A percentile compares a stretch with the other conserved stretches of the same genome.
Evolutionary conservation across 2,329 filamentous ascomycete species (phyloP).

Genomic region (Akanthomyces uredinophilus): DNA sequence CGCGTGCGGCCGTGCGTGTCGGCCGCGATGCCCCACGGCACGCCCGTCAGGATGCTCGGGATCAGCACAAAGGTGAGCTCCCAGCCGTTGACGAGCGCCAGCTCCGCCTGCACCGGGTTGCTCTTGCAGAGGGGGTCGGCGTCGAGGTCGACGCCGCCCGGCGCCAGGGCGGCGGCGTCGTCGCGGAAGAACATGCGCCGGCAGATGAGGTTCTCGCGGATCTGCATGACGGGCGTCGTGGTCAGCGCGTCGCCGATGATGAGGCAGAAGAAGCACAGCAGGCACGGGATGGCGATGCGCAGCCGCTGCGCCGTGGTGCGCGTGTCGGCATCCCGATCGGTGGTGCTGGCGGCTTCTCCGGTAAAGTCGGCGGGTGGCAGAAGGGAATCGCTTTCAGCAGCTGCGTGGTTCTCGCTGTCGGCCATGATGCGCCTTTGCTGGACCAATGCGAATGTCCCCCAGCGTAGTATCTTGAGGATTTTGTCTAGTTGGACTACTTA

Average conservation of each 20-base stretch:
- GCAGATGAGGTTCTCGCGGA: slow-evolving; percentile 16
- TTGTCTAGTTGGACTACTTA: too few relatives aligned
- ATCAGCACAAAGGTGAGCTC: slow-evolving; percentile 18
- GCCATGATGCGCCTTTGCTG: neutral
- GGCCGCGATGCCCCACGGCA: slow-evolving; percentile 20
- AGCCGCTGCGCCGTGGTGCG: slow-evolving; percentile 3
- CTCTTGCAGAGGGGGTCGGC: slow-evolving; percentile 18
- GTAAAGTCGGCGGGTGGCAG: neutral
- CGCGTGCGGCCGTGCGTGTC: slow-evolving; percentile 18
- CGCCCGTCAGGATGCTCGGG: slow-evolving; percentile 19
- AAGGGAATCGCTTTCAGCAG: neutral
- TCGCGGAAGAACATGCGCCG: slow-evolving; percentile 5
- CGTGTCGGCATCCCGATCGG: neutral
- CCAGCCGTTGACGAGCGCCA: slow-evolving; percentile 20
- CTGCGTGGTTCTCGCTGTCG: neutral
- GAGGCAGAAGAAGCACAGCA: slow-evolving; percentile 3
- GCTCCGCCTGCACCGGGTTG: slow-evolving; percentile 19
- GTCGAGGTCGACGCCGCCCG: neutral
- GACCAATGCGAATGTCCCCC: neutral
- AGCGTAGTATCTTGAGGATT: neutral
- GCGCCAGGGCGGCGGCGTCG: neutral
- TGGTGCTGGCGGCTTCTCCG: too few relatives aligned
- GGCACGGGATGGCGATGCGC: slow-evolving; percentile 1
- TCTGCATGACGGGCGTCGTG: neutral
- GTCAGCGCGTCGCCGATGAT: neutral